Conservation (phyloP, 805 yeast species). For the Kodamaea jinghongensis region DNA sequence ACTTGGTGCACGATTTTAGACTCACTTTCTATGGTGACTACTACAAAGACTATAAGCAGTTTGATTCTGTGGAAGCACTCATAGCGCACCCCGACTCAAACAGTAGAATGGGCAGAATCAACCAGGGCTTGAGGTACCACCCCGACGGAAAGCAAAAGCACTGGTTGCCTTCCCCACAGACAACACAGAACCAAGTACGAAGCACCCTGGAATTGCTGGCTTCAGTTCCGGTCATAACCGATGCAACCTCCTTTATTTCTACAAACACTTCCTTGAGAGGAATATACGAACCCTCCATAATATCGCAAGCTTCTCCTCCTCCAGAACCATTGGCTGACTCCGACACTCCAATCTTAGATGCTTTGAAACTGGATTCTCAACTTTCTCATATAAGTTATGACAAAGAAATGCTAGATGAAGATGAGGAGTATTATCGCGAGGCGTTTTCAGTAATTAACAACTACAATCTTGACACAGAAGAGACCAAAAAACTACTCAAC, state of each 20-base stretch:
- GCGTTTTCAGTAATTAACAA: slow-evolving; percentile 32
- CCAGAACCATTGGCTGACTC: slow-evolving; percentile 4
- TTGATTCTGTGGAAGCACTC: slow-evolving; percentile 74
- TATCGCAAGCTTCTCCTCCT: slow-evolving; percentile 21
- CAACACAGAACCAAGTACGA: slow-evolving; percentile 14
- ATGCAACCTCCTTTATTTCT: slow-evolving; percentile 28
- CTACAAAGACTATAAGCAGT: slow-evolving; percentile 72
- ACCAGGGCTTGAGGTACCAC: slow-evolving; percentile 79
- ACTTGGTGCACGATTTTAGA: slow-evolving; percentile 74
- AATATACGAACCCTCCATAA: slow-evolving; percentile 16
- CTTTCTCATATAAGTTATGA: slow-evolving; percentile 24
- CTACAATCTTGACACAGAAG: slow-evolving; percentile 32
- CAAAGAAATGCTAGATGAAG: slow-evolving; percentile 35
- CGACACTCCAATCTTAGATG: slow-evolving; percentile 6
- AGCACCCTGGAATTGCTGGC: slow-evolving; percentile 28
- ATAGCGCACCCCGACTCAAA: slow-evolving; percentile 67
- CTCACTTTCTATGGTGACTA: slow-evolving; percentile 65
- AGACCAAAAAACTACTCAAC: slow-evolving; percentile 34
- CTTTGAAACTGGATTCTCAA: slow-evolving; percentile 9
- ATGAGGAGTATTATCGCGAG: slow-evolving; percentile 32
- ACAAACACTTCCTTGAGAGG: slow-evolving; percentile 33
- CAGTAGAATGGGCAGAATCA: slow-evolving; percentile 64
- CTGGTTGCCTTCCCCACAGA: slow-evolving; percentile 53
- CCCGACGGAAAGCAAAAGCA: slow-evolving; percentile 77
- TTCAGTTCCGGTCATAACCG: slow-evolving; percentile 7